Base-by-base conservation (phyloP, 805 yeast genomes). In the Barnettozyma pratensis region DNA sequence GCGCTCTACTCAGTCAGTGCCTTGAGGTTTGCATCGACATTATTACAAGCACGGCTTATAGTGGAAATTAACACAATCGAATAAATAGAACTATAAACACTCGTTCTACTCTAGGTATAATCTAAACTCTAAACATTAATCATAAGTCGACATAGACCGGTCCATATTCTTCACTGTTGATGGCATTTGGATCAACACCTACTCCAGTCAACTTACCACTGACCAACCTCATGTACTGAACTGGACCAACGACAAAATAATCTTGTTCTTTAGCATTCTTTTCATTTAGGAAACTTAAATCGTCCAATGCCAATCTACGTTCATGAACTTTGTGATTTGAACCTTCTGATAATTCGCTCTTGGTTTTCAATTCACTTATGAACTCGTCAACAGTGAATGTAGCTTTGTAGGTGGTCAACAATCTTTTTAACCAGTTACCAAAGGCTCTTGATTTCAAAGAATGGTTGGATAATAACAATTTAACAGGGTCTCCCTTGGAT, bases 221-320 rank as follows among this genome's bases (percentile, higher is more conserved):
- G 1, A 58, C 38, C 2, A 47, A 4, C 6, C 51, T 49, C 58
- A 54, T 58, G 41, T 59, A 61, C 0, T 30, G 42, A 9, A 44
- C n/a, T 29, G 65, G 65, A 6, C 65, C 65, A 41, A 60, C 38
- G 32, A 61, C 30, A 47, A 48, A 61, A 48, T 52, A 56, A 14
- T 52, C 50, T 37, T 32, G 41, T 7, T 49, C 40, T 2, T 48
- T 37, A 5, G 47, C 45, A 31, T 51, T 54, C 4, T 42, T 46
- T 9, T 34, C 40, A 1, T 37, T 50, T 14, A 58, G 40, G 35
- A 49, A 50, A 1, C 31, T 25, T 3, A 54, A 12, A 26, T 52
- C 54, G 0, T 42, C 32, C 7, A 37, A 10, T 3, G 35, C 8
- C 3, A 56, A 6, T 32, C 60, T 49, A 30, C 50, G 48, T 12